A percentile compares a stretch with the other conserved stretches of the same genome.
Conservation (phyloP, 2,329 filamentous ascomycete genomes). For the Trichoderma afroharzianum region DNA sequence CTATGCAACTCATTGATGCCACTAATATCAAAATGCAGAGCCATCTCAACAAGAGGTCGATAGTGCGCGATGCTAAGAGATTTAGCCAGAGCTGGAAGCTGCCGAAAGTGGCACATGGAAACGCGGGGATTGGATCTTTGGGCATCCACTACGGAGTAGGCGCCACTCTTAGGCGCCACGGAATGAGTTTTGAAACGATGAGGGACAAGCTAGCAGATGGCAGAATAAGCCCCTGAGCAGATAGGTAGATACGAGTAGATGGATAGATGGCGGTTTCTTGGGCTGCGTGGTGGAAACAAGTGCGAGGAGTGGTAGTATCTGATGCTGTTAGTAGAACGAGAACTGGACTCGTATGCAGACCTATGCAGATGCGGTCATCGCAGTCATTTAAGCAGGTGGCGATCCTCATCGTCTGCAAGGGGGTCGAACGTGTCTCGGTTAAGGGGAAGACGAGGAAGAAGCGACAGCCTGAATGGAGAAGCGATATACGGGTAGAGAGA, state of each 20-base stretch:
- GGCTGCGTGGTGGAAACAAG: background rate
- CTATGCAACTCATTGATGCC: background rate
- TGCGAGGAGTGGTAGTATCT: background rate
- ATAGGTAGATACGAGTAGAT: background rate
- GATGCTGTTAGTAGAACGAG: background rate
- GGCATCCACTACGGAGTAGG: background rate
- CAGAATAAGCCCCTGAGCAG: background rate
- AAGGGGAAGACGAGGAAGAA: background rate
- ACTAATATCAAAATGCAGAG: background rate
- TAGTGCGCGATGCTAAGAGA: background rate
- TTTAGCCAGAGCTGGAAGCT: background rate
- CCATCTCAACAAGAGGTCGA: background rate
- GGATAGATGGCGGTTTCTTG: background rate
- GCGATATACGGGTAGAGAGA: background rate
- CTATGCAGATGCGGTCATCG: background rate
- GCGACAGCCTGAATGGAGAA: background rate
- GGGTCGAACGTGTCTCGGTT: background rate
- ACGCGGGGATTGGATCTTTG: constrained; percentile 9
- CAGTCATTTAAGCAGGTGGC: background rate
- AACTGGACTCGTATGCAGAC: background rate
- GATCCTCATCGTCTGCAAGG: constrained; percentile 5
- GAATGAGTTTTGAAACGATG: background rate
- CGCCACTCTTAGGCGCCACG: background rate
- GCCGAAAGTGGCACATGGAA: constrained; percentile 9
- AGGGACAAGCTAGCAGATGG: background rate